Evolutionary conservation across 768 basidiomycete genomes (phyloP).

Genomic region (Candolleomyces efflorescens): DNA sequence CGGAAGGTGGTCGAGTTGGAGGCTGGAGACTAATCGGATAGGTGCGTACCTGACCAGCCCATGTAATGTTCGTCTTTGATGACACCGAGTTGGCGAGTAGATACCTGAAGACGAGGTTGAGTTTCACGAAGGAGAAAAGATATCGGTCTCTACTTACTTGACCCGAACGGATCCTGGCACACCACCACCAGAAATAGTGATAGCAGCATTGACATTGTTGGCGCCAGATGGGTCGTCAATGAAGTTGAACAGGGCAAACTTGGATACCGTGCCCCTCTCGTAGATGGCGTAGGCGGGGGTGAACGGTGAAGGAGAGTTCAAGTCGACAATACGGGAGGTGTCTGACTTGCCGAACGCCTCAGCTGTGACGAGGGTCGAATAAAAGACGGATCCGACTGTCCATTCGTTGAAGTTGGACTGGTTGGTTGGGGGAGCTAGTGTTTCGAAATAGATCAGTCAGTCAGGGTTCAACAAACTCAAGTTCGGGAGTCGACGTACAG

Average conservation of each 20-base stretch:
- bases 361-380: slow-evolving; percentile 64
- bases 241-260: slow-evolving; percentile 71
- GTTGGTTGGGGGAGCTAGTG: slow-evolving; percentile 51
- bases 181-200: slow-evolving; percentile 42
- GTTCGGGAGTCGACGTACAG: background rate
- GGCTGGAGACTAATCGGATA: no score
- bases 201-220: slow-evolving; percentile 48
- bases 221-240: slow-evolving; percentile 56
- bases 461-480: background rate
- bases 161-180: slow-evolving; percentile 44
- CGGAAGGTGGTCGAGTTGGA: no score
- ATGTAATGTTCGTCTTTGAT: slow-evolving; percentile 63
- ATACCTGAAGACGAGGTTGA: slow-evolving; percentile 34
- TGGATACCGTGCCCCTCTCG: slow-evolving; percentile 56
- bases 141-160: slow-evolving; percentile 53
- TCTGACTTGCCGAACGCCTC: slow-evolving; percentile 65
- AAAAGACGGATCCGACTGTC: slow-evolving; percentile 76
- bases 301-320: slow-evolving; percentile 46
- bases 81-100: slow-evolving; percentile 52
- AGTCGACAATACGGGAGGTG: slow-evolving; percentile 59
- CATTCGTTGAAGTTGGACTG: slow-evolving; percentile 60
- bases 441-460: background rate
- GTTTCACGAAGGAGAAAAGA: slow-evolving; percentile 38
- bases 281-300: slow-evolving; percentile 74
- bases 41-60: slow-evolving; percentile 65